Evolutionary conservation across 176 grass and related monocot species (phyloP).

Genomic region (Aegilops bicornis): DNA sequence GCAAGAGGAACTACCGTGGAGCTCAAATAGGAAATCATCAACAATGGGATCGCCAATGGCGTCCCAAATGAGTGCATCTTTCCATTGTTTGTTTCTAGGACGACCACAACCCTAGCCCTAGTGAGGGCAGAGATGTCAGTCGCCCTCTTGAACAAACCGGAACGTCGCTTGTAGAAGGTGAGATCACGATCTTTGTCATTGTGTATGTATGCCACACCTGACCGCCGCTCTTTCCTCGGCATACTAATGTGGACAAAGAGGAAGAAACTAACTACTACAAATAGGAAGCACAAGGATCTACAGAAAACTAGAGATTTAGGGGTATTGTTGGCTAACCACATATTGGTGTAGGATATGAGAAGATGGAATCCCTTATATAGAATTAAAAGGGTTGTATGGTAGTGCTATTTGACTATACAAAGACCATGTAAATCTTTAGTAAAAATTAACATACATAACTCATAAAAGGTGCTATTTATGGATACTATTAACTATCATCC

Average conservation of each 20-base stretch:
- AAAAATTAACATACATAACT: background rate
- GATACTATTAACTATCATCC: background rate
- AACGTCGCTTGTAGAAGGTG: background rate
- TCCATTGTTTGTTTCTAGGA: background rate
- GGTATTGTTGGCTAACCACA: background rate
- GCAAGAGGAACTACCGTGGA: background rate
- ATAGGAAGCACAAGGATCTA: background rate
- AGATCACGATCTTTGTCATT: background rate
- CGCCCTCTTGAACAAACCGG: background rate
- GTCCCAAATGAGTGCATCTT: background rate
- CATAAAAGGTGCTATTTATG: background rate
- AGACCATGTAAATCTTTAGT: background rate
- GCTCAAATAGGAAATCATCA: background rate
- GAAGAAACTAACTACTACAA: background rate
- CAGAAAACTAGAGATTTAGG: background rate
- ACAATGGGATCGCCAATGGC: background rate
- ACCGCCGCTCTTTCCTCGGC: background rate
- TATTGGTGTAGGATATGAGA: background rate
- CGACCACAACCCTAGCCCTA: background rate
- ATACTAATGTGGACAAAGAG: background rate
- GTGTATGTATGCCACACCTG: background rate
- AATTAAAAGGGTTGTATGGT: background rate
- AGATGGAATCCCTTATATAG: slow-evolving; percentile 1
- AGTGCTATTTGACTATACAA: background rate
- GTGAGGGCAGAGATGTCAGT: background rate